These are phyloP conservation scores for Mucor racemosus DNA, from an alignment of 371 early-diverging fungal genomes.

Conservation along the genomic window DNA sequence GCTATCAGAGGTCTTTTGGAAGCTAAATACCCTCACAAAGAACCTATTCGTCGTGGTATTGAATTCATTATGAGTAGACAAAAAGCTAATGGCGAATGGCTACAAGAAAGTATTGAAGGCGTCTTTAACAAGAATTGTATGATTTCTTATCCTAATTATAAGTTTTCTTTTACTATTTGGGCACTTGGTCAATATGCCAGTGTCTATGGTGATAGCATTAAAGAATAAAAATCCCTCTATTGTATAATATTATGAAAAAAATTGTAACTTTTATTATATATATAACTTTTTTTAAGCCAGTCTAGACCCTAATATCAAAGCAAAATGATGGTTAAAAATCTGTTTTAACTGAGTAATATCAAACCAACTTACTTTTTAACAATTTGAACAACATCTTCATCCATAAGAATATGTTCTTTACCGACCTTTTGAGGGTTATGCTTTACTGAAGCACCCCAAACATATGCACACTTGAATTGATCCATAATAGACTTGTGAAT, in stretches of 20 bases:
- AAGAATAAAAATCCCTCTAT: slow-evolving; percentile 3
- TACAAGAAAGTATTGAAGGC: slow-evolving; percentile 96
- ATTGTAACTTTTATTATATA: background rate
- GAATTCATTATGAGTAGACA: slow-evolving; percentile 86
- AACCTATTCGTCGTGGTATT: slow-evolving; percentile 78
- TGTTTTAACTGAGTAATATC: background rate
- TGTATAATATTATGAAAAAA: slow-evolving; percentile 3
- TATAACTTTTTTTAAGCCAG: background rate
- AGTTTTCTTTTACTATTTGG: slow-evolving; percentile 94
- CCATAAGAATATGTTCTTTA: slow-evolving; percentile 91
- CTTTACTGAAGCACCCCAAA: slow-evolving; percentile 99
- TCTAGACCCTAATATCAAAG: slow-evolving; percentile 18
- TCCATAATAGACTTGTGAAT: slow-evolving; percentile 97
- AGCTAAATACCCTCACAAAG: slow-evolving; percentile 83
- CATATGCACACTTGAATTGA: slow-evolving; percentile 96
- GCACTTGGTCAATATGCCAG: slow-evolving; percentile 90
- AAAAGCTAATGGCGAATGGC: slow-evolving; percentile 91
- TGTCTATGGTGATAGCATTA: slow-evolving; percentile 58
- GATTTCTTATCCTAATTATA: slow-evolving; percentile 97
- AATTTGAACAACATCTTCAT: slow-evolving; percentile 99
- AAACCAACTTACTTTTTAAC: slow-evolving; percentile 63
- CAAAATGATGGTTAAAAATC: background rate
- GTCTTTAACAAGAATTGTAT: slow-evolving; percentile 94
- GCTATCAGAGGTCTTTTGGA: slow-evolving; percentile 88
- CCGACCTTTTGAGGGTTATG: slow-evolving; percentile 99